phyloP scores from a whole-genome alignment of 805 yeast genomes.

The Wickerhamiella kurtzmanii region DNA sequence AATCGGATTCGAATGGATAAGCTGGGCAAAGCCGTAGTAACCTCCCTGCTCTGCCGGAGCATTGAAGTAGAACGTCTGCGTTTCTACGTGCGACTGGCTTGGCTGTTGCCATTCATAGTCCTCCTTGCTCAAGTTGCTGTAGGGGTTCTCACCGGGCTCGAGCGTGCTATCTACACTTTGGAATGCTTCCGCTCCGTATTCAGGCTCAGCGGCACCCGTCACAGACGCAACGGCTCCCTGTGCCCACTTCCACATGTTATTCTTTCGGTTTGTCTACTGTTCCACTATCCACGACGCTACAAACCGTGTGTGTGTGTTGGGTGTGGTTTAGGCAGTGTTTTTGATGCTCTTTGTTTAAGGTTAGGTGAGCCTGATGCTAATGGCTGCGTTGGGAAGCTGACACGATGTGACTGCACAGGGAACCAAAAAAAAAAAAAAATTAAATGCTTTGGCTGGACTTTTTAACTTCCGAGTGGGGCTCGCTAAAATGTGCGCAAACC shows the following conservation, averaged over 20 bases:
- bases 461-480: no score
- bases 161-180: conserved; percentile 63
- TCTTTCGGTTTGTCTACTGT: neutral
- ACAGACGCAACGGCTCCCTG: conserved; percentile 48
- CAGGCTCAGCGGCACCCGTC: conserved; percentile 96
- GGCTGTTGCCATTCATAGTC: conserved; percentile 73
- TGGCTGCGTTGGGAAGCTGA: no score
- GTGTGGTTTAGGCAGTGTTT: neutral
- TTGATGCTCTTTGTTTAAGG: no score
- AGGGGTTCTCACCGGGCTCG: conserved; percentile 38
- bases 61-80: conserved; percentile 83
- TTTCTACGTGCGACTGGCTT: conserved; percentile 79
- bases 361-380: no score
- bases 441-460: no score
- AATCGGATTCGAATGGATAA: conserved; percentile 83
- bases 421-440: no score
- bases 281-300: no score
- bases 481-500: no score
- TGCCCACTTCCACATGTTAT: conserved; percentile 22
- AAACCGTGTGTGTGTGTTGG: no score
- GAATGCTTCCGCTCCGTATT: conserved; percentile 84
- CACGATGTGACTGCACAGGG: no score
- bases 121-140: conserved; percentile 40
- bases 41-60: conserved; percentile 33
- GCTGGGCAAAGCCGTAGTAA: conserved; percentile 77